A percentile compares a stretch with the other conserved stretches of the same genome.
These are phyloP conservation scores for Entelexis sorbosivorans DNA, from an alignment of 1,139 yeast species.

Conservation along the genomic window DNA sequence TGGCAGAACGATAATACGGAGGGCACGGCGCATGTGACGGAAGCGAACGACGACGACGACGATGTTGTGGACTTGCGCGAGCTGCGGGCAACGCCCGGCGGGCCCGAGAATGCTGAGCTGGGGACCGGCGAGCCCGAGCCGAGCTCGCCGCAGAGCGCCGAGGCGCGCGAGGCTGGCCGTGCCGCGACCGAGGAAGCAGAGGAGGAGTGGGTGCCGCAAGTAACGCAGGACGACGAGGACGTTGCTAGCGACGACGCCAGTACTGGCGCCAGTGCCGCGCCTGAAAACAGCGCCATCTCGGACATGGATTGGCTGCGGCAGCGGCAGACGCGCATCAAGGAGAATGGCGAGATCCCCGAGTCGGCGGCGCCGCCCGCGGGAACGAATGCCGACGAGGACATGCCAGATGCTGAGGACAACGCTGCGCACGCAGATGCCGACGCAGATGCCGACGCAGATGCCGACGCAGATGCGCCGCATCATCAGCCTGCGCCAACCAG, in stretches of 20 bases:
- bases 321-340: constrained; percentile 61
- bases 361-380: not conserved
- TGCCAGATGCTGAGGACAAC: constrained; percentile 21
- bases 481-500: constrained; percentile 26
- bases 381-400: not conserved
- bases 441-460: constrained; percentile 20
- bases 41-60: constrained; percentile 23
- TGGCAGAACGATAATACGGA: constrained; percentile 60
- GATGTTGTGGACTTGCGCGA: constrained; percentile 27
- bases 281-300: constrained; percentile 32
- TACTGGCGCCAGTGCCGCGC: constrained; percentile 2
- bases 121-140: constrained; percentile 11
- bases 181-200: not conserved
- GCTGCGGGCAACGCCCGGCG: constrained; percentile 23
- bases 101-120: too few relatives aligned
- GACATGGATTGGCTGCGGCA: constrained; percentile 85
- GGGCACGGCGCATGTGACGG: constrained; percentile 9
- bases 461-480: constrained; percentile 12
- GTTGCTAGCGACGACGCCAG: constrained; percentile 38
- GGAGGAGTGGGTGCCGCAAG: constrained; percentile 18
- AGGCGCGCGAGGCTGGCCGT: too few relatives aligned
- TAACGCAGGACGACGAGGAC: constrained; percentile 14
- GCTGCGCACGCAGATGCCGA: constrained; percentile 8
- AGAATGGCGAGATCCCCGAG: constrained; percentile 23
- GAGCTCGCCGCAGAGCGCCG: too few relatives aligned